A percentile compares a stretch with the other conserved stretches of the same genome.
phyloP scores from a whole-genome alignment of 192 early-diverging fungal species.

The Backusella tarrabulga region DNA sequence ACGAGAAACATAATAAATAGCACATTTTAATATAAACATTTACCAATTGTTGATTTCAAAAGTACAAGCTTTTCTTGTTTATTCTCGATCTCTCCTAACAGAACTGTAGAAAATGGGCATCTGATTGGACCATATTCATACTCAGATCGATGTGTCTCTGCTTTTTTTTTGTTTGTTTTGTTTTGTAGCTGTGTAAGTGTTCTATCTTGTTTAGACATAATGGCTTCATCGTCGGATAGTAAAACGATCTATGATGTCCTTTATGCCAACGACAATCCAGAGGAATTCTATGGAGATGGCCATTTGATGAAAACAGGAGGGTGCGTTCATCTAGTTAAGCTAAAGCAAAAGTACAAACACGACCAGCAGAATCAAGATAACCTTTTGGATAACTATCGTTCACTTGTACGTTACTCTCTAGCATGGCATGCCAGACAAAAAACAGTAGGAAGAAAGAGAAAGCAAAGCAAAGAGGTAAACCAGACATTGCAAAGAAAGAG shows the following conservation, averaged over 20 bases:
- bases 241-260: conserved; percentile 30
- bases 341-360: conserved; percentile 9
- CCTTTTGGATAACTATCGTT: conserved; percentile 15
- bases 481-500: neutral
- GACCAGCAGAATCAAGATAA: conserved; percentile 4
- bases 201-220: neutral
- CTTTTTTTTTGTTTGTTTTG: conserved; percentile 3
- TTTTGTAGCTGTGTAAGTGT: neutral
- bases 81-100: neutral
- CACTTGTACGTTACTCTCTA: conserved; percentile 21
- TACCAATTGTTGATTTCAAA: neutral
- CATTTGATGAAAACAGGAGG: conserved; percentile 10
- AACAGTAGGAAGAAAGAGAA: conserved; percentile 6
- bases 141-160: neutral
- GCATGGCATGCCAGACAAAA: conserved; percentile 12
- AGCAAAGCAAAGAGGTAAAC: conserved; percentile 10
- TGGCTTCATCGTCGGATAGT: neutral
- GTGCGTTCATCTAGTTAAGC: conserved; percentile 20
- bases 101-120: neutral
- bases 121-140: neutral
- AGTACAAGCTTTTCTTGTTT: conserved; percentile 5
- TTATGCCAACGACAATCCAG: conserved; percentile 20
- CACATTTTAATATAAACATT: neutral
- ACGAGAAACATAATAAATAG: neutral
- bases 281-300: conserved; percentile 13